Evolutionary conservation across 768 basidiomycete genomes (phyloP), one percentile per base, ranked within the genome.

Genomic region (Filobasidium floriforme): DNA sequence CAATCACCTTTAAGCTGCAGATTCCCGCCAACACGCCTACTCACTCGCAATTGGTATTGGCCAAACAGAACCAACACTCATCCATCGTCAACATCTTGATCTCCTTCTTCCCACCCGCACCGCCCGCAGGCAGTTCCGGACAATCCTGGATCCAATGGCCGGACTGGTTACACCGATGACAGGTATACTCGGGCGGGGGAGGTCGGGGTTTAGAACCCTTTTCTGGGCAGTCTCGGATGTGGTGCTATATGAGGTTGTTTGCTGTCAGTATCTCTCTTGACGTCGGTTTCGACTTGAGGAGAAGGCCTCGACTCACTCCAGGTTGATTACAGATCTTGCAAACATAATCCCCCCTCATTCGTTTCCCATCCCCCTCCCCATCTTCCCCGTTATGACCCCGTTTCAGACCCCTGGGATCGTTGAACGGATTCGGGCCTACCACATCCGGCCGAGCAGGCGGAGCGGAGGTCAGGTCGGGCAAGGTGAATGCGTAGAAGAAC

Each of bases 401-500:
- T 66, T 82, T 82, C 37, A 66, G 70, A 1, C 79, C 75, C 52
- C 74, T 66, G 5, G 69, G 68, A 9, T 63, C 66, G 1, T 73
- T 54, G 52, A 73, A 76, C 1, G 76, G 72, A 60, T 76, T 79
- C 2, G 76, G 72, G 15, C 77, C 72, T 15, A 68, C 28, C 24
- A 75, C 71, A 37, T 69, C 71, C 7, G 72, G 74, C 65, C 67
- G 70, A 43, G 68, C 60, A 29, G 68, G 72, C 40, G 66, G 37
- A 15, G 59, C 66, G 11, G 72, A 70, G 66, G 44, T 73, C 76
- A 15, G 68, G 68, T 26, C 86, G 0, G 84, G 79, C 61, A 99
- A 89, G 28, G 85, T 87, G 78, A 97, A 98, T 1, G 96, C 96
- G 79, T 99, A 99, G 80, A 96, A 97, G 88, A 91, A 97, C 93